Evolutionary conservation across 768 basidiomycete species (phyloP), one percentile per base, ranked within the genome.

Genomic region (Naganishia kalamii): DNA sequence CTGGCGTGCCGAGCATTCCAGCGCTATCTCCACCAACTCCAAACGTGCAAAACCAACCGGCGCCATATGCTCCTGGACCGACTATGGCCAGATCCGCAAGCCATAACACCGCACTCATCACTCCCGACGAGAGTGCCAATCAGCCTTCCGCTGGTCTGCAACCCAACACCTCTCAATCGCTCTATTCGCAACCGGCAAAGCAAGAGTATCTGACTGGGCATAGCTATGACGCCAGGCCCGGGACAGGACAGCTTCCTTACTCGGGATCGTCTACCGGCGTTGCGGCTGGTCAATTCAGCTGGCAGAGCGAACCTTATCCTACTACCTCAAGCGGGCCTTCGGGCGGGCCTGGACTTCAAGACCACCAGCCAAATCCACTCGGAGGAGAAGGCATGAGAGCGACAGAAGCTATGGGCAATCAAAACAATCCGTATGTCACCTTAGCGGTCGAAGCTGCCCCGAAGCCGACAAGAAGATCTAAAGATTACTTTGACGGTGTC

Each of bases 401-500:
- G 15, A 27, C n/a, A 5, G 35, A 57, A 57, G 19, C 5, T 40
- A 23, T 37, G 37, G 54, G n/a, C 27, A n/a, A n/a, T 7, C 54
- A 41, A 25, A 57, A 21, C 37, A 57, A 57, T 25, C 37, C 54
- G 54, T 57, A 57, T 57, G 54, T 57, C 35, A 41, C 33, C 21
- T 33, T 37, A 35, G 37, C 25, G n/a, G 23, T 41, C 27, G 25
- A n/a, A 12, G 15, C 37, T 35, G 17, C 37, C 33, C 23, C 54
- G 54, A 57, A 57, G 37, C 54, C 54, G 15, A 57, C 54, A 25
- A 57, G 54, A 35, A 57, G 27, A 37, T 57, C 54, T 57, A 41
- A 57, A 57, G 54, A 57, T 35, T 57, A 57, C 54, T 57, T 57
- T 57, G 54, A 57, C 40, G 54, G 54, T 23, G 27, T 40, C 54